These are phyloP conservation scores for Setaria viridis DNA, from an alignment of 202 grass and related monocot species.

Conservation along the genomic window DNA sequence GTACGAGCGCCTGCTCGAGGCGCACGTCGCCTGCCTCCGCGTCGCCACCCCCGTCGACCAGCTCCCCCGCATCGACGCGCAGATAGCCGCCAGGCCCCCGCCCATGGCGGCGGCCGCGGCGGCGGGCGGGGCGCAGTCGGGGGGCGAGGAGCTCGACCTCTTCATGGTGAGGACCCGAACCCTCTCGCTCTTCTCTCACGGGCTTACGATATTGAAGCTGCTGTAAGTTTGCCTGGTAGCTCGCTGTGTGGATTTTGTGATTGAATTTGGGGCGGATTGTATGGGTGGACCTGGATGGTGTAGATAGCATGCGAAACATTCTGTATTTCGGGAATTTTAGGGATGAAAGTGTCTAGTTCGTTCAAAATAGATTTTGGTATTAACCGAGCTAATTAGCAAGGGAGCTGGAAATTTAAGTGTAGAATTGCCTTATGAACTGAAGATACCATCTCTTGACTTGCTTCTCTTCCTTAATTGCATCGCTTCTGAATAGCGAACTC, in stretches of 20 bases:
- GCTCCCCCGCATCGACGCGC: slow-evolving; percentile 90
- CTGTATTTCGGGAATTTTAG: not conserved
- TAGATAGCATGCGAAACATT: not conserved
- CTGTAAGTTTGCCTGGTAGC: not conserved
- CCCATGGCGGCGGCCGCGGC: slow-evolving; percentile 52
- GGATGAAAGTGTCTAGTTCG: not conserved
- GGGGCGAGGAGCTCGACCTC: slow-evolving; percentile 93
- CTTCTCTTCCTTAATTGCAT: not conserved
- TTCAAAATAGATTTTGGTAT: not conserved
- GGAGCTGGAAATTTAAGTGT: not conserved
- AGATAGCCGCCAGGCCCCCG: slow-evolving; percentile 72
- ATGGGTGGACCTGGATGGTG: not conserved
- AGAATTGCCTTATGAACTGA: not conserved
- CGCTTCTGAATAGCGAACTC: not conserved
- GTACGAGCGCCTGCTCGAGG: slow-evolving; percentile 89
- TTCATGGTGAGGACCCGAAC: slow-evolving; percentile 72
- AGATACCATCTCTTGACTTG: not conserved
- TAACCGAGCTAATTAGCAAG: not conserved
- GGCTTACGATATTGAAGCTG: not conserved
- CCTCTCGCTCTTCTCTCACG: not conserved
- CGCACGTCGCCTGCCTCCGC: slow-evolving; percentile 91
- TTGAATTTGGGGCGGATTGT: slow-evolving; percentile 10
- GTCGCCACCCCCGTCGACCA: slow-evolving; percentile 97
- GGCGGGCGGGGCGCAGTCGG: slow-evolving; percentile 41
- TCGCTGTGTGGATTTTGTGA: not conserved